These are phyloP conservation scores for Bruguiera hainesii DNA, from an alignment of 441 rosid species.

Conservation along the genomic window DNA sequence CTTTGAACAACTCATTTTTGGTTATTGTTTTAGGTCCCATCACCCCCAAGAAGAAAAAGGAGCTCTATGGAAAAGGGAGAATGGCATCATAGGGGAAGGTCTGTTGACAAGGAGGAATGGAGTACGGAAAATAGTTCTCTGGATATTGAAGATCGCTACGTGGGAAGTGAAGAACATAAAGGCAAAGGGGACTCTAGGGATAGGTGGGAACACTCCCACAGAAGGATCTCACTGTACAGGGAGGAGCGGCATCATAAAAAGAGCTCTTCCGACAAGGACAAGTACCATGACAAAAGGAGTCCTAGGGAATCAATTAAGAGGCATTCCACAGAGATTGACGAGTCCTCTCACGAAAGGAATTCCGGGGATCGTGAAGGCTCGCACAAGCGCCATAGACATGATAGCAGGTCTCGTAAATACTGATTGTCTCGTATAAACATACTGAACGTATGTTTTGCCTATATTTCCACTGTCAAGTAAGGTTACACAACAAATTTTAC, in stretches of 20 bases:
- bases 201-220: conserved; percentile 24
- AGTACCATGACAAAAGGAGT: conserved; percentile 29
- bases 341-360: conserved; percentile 18
- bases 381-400: conserved; percentile 22
- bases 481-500: no score
- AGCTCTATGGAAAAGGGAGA: conserved; percentile 35
- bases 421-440: no score
- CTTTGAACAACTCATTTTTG: conserved; percentile 5
- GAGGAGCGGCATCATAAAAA: conserved; percentile 28
- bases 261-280: conserved; percentile 32
- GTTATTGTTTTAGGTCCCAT: conserved; percentile 56
- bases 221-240: conserved; percentile 21
- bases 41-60: conserved; percentile 68
- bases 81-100: conserved; percentile 15
- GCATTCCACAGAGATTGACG: conserved; percentile 3
- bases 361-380: conserved; percentile 18
- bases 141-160: conserved; percentile 23
- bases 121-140: conserved; percentile 20
- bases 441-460: no score
- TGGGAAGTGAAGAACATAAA: conserved; percentile 38
- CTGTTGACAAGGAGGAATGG: conserved; percentile 23
- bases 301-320: conserved; percentile 4
- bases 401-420: not conserved
- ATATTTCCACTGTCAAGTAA: no score
- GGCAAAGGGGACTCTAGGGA: conserved; percentile 21